Base-by-base conservation (phyloP, 2,329 filamentous ascomycete genomes). In the Leptographium galeiforme region DNA sequence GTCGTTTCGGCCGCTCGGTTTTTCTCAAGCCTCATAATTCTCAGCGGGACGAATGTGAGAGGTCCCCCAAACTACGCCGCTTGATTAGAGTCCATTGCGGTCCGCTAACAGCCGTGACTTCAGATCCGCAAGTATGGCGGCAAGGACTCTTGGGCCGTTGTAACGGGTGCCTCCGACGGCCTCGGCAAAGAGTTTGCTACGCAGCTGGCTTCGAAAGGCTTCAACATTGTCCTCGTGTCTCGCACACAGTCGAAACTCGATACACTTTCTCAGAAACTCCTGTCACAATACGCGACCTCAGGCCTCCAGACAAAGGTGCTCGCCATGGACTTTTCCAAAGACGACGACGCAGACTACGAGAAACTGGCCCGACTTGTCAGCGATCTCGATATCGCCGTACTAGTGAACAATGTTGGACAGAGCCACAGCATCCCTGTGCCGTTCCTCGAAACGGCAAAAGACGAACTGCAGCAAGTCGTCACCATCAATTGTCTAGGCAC, bases 351-450 rank as follows among this genome's bases (percentile, higher is more conserved):
- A 53, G 90, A 97, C 70, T 97, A 93, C 72, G 78, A 81, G 53
- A 77, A 78, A 48, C 75, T 98, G 49, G 78, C 81, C 59, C 72
- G 79, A 58, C 68, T 88, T 30, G 72, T 95, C 50, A 69, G 80
- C 19, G 84, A 77, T 8, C 78, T 95, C 41, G 90, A 96, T 60
- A 73, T 98, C 32, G 84, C 84, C 46, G 85, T 98, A 57, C 73
- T 98, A 58, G 78, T 98, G 75, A 98, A 98, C 78, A 98, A 98
- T 63, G 93, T 98, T 53, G 93, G 93, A 59, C 84, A 89, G 68
- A 94, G 87, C 69, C 93, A 98, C 74, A 85, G 77, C 68, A 95
- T 97, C 53, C 93, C 93, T 2, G 89, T 95, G 0, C 78, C 89
- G 0, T 98, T 98, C 71, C 72, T 85, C 50, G 78, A 88, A 63